Percentiles rank a stretch among this genome's conserved stretches.
Evolutionary conservation across 192 early-diverging fungal species (phyloP).

Genomic region (Kappamyces sp.): DNA sequence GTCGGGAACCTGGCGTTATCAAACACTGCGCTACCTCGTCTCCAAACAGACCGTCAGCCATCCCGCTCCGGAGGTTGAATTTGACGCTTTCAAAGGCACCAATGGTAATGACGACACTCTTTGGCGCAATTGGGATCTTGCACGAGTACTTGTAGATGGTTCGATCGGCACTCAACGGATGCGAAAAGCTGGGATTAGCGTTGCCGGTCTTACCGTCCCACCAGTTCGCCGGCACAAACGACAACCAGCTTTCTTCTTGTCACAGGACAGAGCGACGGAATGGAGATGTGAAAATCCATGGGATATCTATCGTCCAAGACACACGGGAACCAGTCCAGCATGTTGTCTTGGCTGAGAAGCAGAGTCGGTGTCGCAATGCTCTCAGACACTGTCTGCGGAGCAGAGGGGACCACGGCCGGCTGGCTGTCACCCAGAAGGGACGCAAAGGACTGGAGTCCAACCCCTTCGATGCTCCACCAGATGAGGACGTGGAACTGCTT

Average conservation of each 20-base stretch:
- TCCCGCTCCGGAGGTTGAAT: slow-evolving; percentile 10
- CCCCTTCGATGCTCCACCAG: no score
- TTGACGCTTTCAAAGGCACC: slow-evolving; percentile 31
- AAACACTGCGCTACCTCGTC: slow-evolving; percentile 53
- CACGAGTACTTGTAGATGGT: slow-evolving; percentile 27
- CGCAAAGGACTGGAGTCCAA: no score
- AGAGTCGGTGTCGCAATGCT: neutral
- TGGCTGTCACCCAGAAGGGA: no score
- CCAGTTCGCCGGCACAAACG: slow-evolving; percentile 34
- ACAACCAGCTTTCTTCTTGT: slow-evolving; percentile 24
- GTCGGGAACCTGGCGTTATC: slow-evolving; percentile 57
- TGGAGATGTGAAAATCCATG: slow-evolving; percentile 9
- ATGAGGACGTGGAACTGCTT: no score
- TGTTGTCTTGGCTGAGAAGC: neutral
- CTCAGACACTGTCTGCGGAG: no score
- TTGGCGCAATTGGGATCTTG: slow-evolving; percentile 23
- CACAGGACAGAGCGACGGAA: slow-evolving; percentile 3
- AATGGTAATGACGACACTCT: slow-evolving; percentile 33
- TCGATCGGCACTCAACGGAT: slow-evolving; percentile 18
- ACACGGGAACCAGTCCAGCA: no score
- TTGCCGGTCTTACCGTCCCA: slow-evolving; percentile 1
- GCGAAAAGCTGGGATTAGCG: slow-evolving; percentile 6
- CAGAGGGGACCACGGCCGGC: no score
- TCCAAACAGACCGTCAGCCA: slow-evolving; percentile 58
- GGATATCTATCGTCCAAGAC: slow-evolving; percentile 9